Percentiles rank a stretch among this genome's conserved stretches.
phyloP scores from a whole-genome alignment of 176 grass and related monocot species.

The Lolium perenne region DNA sequence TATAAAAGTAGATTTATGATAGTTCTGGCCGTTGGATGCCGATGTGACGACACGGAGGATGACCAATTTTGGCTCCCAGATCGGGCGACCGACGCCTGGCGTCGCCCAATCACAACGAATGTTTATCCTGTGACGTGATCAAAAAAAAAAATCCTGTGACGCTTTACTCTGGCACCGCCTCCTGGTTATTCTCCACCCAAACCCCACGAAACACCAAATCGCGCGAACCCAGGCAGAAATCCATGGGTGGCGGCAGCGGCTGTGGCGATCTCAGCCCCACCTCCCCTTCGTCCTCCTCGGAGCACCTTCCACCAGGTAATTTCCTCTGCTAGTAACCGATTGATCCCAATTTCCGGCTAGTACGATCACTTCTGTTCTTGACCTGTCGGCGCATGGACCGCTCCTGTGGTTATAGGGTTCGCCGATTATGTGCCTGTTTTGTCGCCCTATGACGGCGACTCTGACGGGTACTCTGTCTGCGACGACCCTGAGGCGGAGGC shows the following conservation, averaged over 20 bases:
- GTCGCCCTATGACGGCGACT: constrained; percentile 20
- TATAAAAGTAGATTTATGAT: too few relatives aligned
- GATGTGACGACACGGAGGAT: too few relatives aligned
- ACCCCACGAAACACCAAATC: constrained; percentile 4
- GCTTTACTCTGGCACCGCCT: constrained; percentile 2
- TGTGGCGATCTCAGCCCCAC: constrained; percentile 15
- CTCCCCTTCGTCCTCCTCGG: constrained; percentile 50
- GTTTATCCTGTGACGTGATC: not conserved
- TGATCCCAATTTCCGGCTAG: constrained; percentile 15
- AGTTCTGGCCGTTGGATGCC: too few relatives aligned
- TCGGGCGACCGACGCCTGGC: too few relatives aligned
- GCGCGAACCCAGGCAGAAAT: constrained; percentile 16
- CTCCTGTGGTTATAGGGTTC: constrained; percentile 28
- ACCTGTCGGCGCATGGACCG: not conserved
- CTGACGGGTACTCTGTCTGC: constrained; percentile 28
- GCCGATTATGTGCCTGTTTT: constrained; percentile 39
- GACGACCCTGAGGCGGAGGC: constrained; percentile 30
- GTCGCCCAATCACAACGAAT: too few relatives aligned
- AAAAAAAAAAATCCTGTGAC: not conserved
- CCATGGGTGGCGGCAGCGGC: constrained; percentile 52
- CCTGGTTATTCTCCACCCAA: not conserved
- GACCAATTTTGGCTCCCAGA: too few relatives aligned
- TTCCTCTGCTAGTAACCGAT: not conserved
- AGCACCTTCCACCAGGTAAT: constrained; percentile 36
- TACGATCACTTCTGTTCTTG: constrained; percentile 11